phyloP scores from a whole-genome alignment of 257 asterid species.

The Apocynum venetum region DNA sequence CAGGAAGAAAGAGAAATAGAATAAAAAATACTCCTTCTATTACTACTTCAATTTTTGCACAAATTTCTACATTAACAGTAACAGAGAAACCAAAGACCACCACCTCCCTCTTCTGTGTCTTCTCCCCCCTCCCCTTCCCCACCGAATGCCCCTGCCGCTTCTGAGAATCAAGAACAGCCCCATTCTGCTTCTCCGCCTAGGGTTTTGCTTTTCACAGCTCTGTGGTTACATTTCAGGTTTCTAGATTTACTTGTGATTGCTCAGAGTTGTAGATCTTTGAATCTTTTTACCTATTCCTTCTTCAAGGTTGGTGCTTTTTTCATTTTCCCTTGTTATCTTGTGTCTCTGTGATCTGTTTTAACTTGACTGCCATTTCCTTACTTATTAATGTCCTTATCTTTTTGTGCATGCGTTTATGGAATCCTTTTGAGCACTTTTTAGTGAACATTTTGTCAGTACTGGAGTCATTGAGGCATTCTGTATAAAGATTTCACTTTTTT shows the following conservation, averaged over 20 bases:
- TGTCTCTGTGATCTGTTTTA: conserved; percentile 12
- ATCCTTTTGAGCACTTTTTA: conserved; percentile 3
- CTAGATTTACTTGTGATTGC: conserved; percentile 11
- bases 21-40: too few species aligned
- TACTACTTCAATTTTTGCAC: neutral
- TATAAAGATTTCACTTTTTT: neutral
- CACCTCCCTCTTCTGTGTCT: neutral
- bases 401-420: neutral
- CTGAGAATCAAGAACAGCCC: conserved; percentile 1
- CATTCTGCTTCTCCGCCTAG: conserved; percentile 6
- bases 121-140: neutral
- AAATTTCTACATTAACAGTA: neutral
- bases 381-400: neutral
- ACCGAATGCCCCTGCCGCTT: conserved; percentile 8
- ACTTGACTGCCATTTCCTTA: neutral
- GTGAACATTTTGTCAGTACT: neutral
- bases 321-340: neutral
- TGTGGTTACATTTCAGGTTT: neutral
- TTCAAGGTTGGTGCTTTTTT: conserved; percentile 20
- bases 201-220: conserved; percentile 3
- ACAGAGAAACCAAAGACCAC: neutral
- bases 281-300: conserved; percentile 25
- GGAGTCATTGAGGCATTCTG: neutral
- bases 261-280: conserved; percentile 36
- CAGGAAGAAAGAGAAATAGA: neutral